These are phyloP conservation scores for Solanum pinnatisectum DNA, from an alignment of 257 asterid genomes.

Conservation along the genomic window DNA sequence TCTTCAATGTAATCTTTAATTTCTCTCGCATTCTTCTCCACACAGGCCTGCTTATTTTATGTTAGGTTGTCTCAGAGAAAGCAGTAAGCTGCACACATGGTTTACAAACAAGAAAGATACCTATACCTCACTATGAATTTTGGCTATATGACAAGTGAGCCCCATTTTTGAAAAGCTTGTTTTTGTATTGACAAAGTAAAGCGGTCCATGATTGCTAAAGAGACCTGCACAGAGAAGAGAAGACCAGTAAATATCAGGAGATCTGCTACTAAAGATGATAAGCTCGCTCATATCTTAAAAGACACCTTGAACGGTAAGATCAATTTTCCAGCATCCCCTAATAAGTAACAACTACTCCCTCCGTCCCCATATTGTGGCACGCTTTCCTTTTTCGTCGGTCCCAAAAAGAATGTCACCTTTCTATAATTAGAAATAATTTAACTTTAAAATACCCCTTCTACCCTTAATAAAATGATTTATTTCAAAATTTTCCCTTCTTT, in stretches of 20 bases:
- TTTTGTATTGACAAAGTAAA: conserved; percentile 72
- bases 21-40: conserved; percentile 86
- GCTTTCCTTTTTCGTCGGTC: background rate
- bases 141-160: conserved; percentile 80
- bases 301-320: background rate
- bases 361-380: background rate
- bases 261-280: background rate
- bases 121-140: conserved; percentile 45
- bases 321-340: background rate
- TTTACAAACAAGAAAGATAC: conserved; percentile 1
- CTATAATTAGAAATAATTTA: background rate
- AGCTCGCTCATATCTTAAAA: background rate
- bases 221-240: conserved; percentile 24
- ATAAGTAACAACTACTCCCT: background rate
- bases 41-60: conserved; percentile 58
- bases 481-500: background rate
- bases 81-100: background rate
- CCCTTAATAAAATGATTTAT: background rate
- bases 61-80: background rate
- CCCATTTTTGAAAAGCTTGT: conserved; percentile 86
- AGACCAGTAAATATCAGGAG: background rate
- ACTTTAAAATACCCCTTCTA: background rate
- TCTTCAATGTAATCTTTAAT: conserved; percentile 86
- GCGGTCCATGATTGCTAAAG: conserved; percentile 51
- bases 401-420: background rate